Base-by-base conservation (phyloP, 2,329 filamentous ascomycete genomes). In the Penicillium crustosum region DNA sequence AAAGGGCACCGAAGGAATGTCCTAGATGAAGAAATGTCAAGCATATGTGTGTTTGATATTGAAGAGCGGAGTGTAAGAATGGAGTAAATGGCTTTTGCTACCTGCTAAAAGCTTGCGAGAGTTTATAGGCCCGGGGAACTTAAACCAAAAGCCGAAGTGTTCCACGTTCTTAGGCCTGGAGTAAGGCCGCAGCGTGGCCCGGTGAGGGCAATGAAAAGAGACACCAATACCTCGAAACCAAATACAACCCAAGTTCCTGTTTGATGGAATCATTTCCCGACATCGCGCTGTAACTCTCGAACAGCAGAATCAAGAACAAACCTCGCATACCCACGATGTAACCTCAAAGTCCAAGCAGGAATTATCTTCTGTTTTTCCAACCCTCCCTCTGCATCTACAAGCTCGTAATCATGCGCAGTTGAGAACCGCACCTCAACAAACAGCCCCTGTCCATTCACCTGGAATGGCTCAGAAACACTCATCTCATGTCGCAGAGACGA, bases 241-340 rank as follows among this genome's bases (percentile, higher is more conserved):
- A 39, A 10, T 3, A 2, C 21, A 43, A 10, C 4, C 17, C 3
- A 7, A 19, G 9, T 31, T 4, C 13, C 23, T 8, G 9, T 6
- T 43, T 25, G 2, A 2, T 4, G 3, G 7, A 2, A 35, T 29
- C 38, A 38, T 21, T 29, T 19, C 23, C 3, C 23, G 7, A 9
- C 7, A 19, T 50, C 35, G 12, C 35, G 48, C 12, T 21, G 48
- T 25, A 50, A 29, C 8, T 29, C 33, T 10, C 48, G 35, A 27
- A 50, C 23, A 19, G 23, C n/a, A 8, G 7, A 42, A 62, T 70
- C 63, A 44, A 71, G 45, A 31, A 73, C 50, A 10, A 65, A 49
- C 43, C 66, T 56, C 23, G 69, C 66, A 63, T 63, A 72, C n/a
- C 62, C 67, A 10, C 66, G 55, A 61, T 70, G 68, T 43, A 72